A percentile compares a stretch with the other conserved stretches of the same genome.
Evolutionary conservation across 768 basidiomycete genomes (phyloP).

Genomic region (Amanita exitialis): DNA sequence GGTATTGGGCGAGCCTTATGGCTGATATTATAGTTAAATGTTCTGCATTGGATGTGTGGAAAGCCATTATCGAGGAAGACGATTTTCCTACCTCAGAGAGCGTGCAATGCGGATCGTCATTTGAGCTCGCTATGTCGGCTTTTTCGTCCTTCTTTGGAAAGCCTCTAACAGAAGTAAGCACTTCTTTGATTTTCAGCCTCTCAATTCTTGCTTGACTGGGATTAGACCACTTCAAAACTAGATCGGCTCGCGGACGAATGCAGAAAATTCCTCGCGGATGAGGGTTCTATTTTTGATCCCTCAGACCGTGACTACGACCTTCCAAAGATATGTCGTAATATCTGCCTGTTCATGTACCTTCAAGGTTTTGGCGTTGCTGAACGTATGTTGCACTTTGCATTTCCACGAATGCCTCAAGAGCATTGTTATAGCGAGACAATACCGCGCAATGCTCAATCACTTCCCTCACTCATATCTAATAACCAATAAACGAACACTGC

Average conservation of each 20-base stretch:
- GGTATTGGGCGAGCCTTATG: slow-evolving; percentile 42
- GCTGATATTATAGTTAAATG: slow-evolving; percentile 31
- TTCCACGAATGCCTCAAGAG: background rate
- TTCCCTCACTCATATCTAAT: slow-evolving; percentile 53
- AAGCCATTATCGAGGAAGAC: background rate
- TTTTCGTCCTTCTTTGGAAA: slow-evolving; percentile 44
- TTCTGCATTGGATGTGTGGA: slow-evolving; percentile 31
- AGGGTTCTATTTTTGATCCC: slow-evolving; percentile 18
- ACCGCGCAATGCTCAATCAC: slow-evolving; percentile 36
- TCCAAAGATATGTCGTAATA: slow-evolving; percentile 24
- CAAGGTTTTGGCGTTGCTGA: slow-evolving; percentile 35
- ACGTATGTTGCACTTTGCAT: slow-evolving; percentile 20
- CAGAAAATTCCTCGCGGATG: slow-evolving; percentile 22
- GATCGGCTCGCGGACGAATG: slow-evolving; percentile 31
- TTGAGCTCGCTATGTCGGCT: slow-evolving; percentile 37
- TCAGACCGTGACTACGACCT: slow-evolving; percentile 22
- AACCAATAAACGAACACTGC: slow-evolving; percentile 38
- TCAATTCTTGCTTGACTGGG: background rate
- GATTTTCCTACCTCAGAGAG: background rate
- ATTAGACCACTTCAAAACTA: slow-evolving; percentile 30
- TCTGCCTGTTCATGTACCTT: slow-evolving; percentile 42
- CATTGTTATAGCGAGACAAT: slow-evolving; percentile 21
- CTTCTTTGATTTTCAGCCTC: background rate
- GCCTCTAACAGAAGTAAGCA: slow-evolving; percentile 30
- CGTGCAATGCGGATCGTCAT: slow-evolving; percentile 10